A percentile compares a stretch with the other conserved stretches of the same genome.
phyloP scores from a whole-genome alignment of 495 filamentous ascomycete genomes.

The Bryoglossum gracile region DNA sequence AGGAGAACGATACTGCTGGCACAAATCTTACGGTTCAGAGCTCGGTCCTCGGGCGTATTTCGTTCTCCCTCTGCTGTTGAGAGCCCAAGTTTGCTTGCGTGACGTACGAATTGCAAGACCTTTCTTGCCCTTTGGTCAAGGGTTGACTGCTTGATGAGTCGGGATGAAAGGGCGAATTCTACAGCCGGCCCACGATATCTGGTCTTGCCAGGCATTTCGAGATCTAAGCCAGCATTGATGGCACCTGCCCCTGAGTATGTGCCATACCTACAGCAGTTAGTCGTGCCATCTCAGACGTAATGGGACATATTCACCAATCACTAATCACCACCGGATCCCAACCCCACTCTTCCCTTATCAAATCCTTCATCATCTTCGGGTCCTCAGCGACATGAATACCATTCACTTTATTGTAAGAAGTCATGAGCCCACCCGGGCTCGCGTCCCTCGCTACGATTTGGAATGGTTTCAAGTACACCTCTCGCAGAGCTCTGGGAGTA shows the following conservation, averaged over 20 bases:
- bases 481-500: slow-evolving; percentile 61
- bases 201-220: slow-evolving; percentile 71
- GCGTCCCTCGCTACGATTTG: slow-evolving; percentile 61
- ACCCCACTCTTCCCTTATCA: slow-evolving; percentile 57
- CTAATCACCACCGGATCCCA: slow-evolving; percentile 16
- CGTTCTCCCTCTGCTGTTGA: slow-evolving; percentile 8
- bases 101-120: slow-evolving; percentile 51
- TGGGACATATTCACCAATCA: slow-evolving; percentile 11
- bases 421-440: slow-evolving; percentile 62
- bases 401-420: slow-evolving; percentile 67
- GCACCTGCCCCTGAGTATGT: slow-evolving; percentile 58
- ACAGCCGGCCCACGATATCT: slow-evolving; percentile 54
- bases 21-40: slow-evolving; percentile 46
- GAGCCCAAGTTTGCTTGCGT: slow-evolving; percentile 25
- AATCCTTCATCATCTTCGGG: slow-evolving; percentile 49
- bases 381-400: slow-evolving; percentile 61
- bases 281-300: neutral
- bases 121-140: slow-evolving; percentile 55
- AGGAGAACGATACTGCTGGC: slow-evolving; percentile 63
- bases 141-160: slow-evolving; percentile 48
- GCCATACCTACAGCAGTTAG: slow-evolving; percentile 42
- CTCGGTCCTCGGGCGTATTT: slow-evolving; percentile 27
- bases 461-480: slow-evolving; percentile 70
- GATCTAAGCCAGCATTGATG: slow-evolving; percentile 59
- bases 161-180: slow-evolving; percentile 47